phyloP scores from a whole-genome alignment of 441 rosid genomes.

The Oxalis stricta region DNA sequence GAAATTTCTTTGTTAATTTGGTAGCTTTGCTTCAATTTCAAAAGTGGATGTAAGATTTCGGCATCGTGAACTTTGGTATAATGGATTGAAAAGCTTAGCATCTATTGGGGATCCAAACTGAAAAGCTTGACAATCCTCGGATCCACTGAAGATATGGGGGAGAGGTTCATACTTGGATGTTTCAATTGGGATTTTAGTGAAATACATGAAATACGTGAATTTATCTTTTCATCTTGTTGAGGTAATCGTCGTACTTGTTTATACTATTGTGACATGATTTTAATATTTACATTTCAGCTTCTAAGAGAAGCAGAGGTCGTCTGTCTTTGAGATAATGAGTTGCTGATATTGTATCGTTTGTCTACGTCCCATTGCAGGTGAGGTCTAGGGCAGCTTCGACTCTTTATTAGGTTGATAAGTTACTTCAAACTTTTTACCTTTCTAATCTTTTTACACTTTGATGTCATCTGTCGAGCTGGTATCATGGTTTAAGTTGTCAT shows the following conservation, averaged over 20 bases:
- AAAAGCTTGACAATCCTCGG: slow-evolving; percentile 60
- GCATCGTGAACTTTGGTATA: slow-evolving; percentile 56
- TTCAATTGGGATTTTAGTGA: slow-evolving; percentile 84
- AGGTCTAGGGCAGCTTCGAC: slow-evolving; percentile 16
- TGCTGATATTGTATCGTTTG: slow-evolving; percentile 60
- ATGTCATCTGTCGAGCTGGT: not conserved
- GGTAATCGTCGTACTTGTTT: slow-evolving; percentile 15
- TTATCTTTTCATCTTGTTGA: slow-evolving; percentile 10
- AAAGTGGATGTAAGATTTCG: slow-evolving; percentile 74
- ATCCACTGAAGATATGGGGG: slow-evolving; percentile 79
- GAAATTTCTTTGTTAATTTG: slow-evolving; percentile 12
- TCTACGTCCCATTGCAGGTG: slow-evolving; percentile 78
- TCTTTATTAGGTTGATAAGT: slow-evolving; percentile 3
- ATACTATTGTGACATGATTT: slow-evolving; percentile 10
- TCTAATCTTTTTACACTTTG: not conserved
- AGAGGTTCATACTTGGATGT: slow-evolving; percentile 81
- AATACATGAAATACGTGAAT: slow-evolving; percentile 84
- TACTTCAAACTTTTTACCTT: not conserved
- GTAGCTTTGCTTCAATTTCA: slow-evolving; percentile 68
- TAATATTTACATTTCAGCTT: slow-evolving; percentile 51
- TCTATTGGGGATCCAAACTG: slow-evolving; percentile 77
- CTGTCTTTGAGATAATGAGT: slow-evolving; percentile 85
- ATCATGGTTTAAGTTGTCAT: not conserved
- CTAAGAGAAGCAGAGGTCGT: slow-evolving; percentile 70
- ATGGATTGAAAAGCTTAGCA: slow-evolving; percentile 60